A percentile compares a stretch with the other conserved stretches of the same genome.
Evolutionary conservation across 2,329 filamentous ascomycete species (phyloP).

Genomic region (Emergomyces orientalis): DNA sequence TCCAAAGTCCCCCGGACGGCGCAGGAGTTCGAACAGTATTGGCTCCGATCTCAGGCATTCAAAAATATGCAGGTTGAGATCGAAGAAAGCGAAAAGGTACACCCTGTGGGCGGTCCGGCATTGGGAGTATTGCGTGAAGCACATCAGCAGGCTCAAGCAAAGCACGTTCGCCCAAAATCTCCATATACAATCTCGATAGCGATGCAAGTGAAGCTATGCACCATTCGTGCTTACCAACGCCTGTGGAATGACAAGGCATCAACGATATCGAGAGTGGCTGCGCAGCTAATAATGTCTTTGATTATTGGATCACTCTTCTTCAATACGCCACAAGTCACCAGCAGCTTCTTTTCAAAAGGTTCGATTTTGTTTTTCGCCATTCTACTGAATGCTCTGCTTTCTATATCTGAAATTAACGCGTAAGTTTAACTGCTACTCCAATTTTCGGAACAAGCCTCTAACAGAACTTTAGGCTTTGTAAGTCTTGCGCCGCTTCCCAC

Average conservation of each 20-base stretch:
- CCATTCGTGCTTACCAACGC: slow-evolving; percentile 69
- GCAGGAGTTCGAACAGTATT: slow-evolving; percentile 54
- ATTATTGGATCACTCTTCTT: slow-evolving; percentile 56
- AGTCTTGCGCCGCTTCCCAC: not conserved
- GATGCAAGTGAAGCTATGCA: slow-evolving; percentile 72
- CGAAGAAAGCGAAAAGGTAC: slow-evolving; percentile 23
- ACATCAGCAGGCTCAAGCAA: slow-evolving; percentile 28
- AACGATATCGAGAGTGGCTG: slow-evolving; percentile 55
- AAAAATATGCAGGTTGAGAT: slow-evolving; percentile 29
- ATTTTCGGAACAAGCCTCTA: not conserved
- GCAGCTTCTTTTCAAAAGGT: slow-evolving; percentile 68
- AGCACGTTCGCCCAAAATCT: slow-evolving; percentile 30
- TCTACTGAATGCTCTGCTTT: slow-evolving; percentile 53
- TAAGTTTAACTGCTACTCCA: slow-evolving; percentile 7
- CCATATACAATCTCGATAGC: slow-evolving; percentile 70
- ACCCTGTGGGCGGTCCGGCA: slow-evolving; percentile 26
- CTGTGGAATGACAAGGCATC: slow-evolving; percentile 66
- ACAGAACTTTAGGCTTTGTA: slow-evolving; percentile 18
- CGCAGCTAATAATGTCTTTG: slow-evolving; percentile 64
- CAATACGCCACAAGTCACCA: slow-evolving; percentile 53
- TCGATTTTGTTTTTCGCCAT: slow-evolving; percentile 79
- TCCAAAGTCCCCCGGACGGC: slow-evolving; percentile 54
- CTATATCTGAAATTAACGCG: slow-evolving; percentile 61
- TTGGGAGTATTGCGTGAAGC: slow-evolving; percentile 25
- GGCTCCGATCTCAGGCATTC: slow-evolving; percentile 33